Conservation (phyloP, 169 alveolate species). For the Perkinsus marinus region DNA sequence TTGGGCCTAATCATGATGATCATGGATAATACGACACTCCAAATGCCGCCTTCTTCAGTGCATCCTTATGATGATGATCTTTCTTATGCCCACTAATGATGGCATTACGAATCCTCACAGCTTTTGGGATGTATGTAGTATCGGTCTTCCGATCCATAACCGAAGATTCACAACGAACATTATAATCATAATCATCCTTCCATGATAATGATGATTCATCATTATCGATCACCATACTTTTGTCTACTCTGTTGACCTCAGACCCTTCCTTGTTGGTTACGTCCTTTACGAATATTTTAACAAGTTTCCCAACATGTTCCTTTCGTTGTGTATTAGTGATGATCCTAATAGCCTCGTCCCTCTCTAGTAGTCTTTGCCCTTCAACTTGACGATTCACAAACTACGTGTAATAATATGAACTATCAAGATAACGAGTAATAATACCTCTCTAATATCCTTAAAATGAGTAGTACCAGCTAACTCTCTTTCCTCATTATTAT, state of each 20-base stretch:
- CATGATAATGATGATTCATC: too few relatives aligned
- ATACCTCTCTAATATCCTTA: background rate
- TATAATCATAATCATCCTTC: too few relatives aligned
- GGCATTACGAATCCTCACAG: background rate
- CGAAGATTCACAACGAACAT: too few relatives aligned
- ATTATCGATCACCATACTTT: too few relatives aligned
- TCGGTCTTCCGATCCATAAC: background rate
- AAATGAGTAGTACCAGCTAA: background rate
- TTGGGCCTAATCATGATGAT: background rate
- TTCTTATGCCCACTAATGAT: background rate
- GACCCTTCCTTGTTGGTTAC: background rate
- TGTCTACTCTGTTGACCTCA: background rate
- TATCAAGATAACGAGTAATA: background rate
- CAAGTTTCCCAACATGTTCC: background rate
- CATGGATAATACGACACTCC: background rate
- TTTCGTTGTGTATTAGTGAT: background rate
- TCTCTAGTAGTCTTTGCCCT: background rate
- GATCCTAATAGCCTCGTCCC: background rate
- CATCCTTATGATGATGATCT: too few relatives aligned
- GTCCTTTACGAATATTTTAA: background rate
- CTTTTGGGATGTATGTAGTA: background rate
- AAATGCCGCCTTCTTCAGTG: background rate
- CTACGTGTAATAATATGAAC: too few relatives aligned
- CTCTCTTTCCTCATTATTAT: background rate
- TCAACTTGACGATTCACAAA: background rate